Conservation (phyloP, 2,329 filamentous ascomycete genomes). For the Drechmeria coniospora region DNA sequence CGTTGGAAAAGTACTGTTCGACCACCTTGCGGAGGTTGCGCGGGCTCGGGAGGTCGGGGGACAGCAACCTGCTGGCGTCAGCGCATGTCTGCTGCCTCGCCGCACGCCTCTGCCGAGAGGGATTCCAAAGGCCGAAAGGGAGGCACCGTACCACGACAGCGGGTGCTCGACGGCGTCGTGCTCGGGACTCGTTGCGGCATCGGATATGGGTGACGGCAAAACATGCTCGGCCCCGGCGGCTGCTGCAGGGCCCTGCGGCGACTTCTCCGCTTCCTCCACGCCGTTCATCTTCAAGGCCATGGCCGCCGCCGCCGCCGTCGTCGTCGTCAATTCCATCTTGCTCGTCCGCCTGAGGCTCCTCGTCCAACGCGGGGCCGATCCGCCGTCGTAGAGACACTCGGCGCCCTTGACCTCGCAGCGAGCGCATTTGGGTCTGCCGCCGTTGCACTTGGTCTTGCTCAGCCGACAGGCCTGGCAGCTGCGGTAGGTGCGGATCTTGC, state of each 20-base stretch:
- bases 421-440: conserved; percentile 22
- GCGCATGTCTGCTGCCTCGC: neutral
- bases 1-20: conserved; percentile 22
- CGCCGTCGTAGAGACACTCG: conserved; percentile 24
- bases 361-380: conserved; percentile 21
- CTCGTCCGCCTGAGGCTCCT: conserved; percentile 17
- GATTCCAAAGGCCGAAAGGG: no score
- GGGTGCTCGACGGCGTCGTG: no score
- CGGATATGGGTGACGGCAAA: no score
- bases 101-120: neutral
- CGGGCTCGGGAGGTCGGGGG: conserved; percentile 15
- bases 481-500: conserved; percentile 25
- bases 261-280: no score
- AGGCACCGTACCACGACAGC: conserved; percentile 3
- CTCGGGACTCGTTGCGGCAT: no score
- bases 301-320: conserved; percentile 2
- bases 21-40: conserved; percentile 20
- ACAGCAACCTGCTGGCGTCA: conserved; percentile 14
- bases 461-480: conserved; percentile 23
- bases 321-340: no score
- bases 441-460: conserved; percentile 27
- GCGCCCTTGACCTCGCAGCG: conserved; percentile 17
- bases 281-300: neutral
- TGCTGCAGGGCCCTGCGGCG: no score
- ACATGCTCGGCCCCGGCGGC: no score